These are phyloP conservation scores for Galerina sulciceps DNA, from an alignment of 768 basidiomycete species.

Conservation along the genomic window DNA sequence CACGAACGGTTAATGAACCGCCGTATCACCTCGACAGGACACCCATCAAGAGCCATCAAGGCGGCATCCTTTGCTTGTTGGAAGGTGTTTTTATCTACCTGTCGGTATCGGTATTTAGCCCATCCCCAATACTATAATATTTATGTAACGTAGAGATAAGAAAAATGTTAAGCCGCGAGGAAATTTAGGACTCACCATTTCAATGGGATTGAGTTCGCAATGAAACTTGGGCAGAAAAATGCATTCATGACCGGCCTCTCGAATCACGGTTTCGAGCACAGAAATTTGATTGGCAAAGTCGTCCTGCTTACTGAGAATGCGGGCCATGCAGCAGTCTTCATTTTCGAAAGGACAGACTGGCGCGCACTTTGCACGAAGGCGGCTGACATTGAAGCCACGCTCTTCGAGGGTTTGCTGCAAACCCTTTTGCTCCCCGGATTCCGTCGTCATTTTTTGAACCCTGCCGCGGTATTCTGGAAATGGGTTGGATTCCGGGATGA, in stretches of 20 bases:
- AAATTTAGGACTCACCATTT: constrained; percentile 35
- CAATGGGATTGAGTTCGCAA: constrained; percentile 51
- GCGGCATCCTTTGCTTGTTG: constrained; percentile 30
- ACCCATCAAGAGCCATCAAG: constrained; percentile 29
- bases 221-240: constrained; percentile 50
- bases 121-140: constrained; percentile 36
- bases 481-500: too few species aligned
- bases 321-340: constrained; percentile 36
- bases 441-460: constrained; percentile 41
- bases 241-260: constrained; percentile 34
- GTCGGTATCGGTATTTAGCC: constrained; percentile 37
- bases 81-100: constrained; percentile 33
- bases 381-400: constrained; percentile 38
- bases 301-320: constrained; percentile 40
- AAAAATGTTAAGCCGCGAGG: not conserved
- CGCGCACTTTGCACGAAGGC: constrained; percentile 36
- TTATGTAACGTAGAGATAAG: not conserved
- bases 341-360: constrained; percentile 40
- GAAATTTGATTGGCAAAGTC: constrained; percentile 42
- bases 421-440: constrained; percentile 37
- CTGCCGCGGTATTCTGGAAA: too few species aligned
- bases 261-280: constrained; percentile 35
- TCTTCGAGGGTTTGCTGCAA: constrained; percentile 39
- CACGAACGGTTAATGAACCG: constrained; percentile 40
- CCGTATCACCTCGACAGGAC: constrained; percentile 37